These are phyloP conservation scores for Przewalskia tangutica DNA, from an alignment of 257 asterid genomes.

Conservation along the genomic window DNA sequence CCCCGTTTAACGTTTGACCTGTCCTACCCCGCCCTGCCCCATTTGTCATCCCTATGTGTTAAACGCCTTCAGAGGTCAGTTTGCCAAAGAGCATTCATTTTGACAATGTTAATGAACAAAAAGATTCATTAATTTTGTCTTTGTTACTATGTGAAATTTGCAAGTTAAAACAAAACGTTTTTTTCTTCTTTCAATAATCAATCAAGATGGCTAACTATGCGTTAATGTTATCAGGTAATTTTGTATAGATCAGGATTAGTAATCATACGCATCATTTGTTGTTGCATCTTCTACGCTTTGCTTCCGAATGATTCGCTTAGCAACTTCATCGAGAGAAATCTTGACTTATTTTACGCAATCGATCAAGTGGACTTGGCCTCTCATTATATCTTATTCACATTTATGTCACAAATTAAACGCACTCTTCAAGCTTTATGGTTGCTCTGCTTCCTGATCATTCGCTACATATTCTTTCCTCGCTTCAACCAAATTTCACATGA, in stretches of 20 bases:
- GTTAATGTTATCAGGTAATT: conserved; percentile 22
- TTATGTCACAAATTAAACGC: conserved; percentile 86
- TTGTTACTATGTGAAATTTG: not conserved
- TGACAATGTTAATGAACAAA: not conserved
- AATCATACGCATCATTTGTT: conserved; percentile 57
- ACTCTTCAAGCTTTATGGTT: conserved; percentile 74
- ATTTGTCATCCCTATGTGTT: no score
- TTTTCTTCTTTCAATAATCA: not conserved
- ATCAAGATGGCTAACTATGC: not conserved
- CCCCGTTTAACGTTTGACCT: no score
- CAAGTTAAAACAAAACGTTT: not conserved
- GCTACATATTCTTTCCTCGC: conserved; percentile 51
- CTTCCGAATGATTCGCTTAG: conserved; percentile 12
- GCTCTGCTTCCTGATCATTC: conserved; percentile 48
- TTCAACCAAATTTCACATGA: conserved; percentile 47
- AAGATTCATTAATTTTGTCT: not conserved
- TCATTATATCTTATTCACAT: conserved; percentile 78
- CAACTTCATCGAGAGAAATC: conserved; percentile 29
- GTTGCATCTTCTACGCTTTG: conserved; percentile 56
- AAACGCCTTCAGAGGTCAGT: no score
- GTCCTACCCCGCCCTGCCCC: no score
- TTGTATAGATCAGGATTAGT: conserved; percentile 73
- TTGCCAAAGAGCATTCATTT: not conserved
- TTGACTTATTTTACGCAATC: conserved; percentile 38
- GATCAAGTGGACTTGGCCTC: conserved; percentile 72